Percentiles rank a stretch among this genome's conserved stretches.
phyloP scores from a whole-genome alignment of 352 stramenopile species.

The Globisporangium uncinulatum region DNA sequence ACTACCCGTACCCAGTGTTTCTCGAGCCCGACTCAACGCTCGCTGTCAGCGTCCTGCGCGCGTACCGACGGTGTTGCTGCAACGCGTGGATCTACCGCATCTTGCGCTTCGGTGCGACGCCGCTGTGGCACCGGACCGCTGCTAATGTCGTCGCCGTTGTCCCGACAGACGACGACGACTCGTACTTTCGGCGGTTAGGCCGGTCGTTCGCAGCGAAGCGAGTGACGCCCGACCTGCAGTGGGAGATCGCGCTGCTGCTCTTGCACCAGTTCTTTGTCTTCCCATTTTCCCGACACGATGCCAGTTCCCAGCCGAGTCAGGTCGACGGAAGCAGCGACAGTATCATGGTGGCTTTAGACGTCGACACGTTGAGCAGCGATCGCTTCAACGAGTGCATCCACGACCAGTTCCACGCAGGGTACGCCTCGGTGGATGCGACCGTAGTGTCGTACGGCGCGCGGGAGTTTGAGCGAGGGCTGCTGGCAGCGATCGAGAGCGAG shows the following conservation, averaged over 20 bases:
- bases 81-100: slow-evolving; percentile 18
- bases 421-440: background rate
- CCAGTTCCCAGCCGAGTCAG: background rate
- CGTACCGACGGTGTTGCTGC: slow-evolving; percentile 17
- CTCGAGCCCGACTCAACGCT: background rate
- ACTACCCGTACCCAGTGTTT: slow-evolving; percentile 1
- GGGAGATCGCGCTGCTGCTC: slow-evolving; percentile 3
- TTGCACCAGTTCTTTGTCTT: slow-evolving; percentile 4
- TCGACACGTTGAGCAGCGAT: background rate
- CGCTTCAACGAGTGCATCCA: background rate
- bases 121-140: slow-evolving; percentile 10
- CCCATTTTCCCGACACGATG: background rate
- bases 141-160: background rate
- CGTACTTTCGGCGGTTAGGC: slow-evolving; percentile 2
- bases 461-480: slow-evolving; percentile 1
- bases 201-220: slow-evolving; percentile 4
- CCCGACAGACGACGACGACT: slow-evolving; percentile 4
- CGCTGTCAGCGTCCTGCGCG: slow-evolving; percentile 6
- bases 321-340: background rate
- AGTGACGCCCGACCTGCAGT: background rate
- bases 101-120: slow-evolving; percentile 14
- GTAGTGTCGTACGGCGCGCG: background rate
- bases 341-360: background rate
- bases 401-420: background rate
- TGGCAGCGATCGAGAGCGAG: background rate